Conservation (phyloP, 805 yeast genomes). For the Scheffersomyces spartinae region DNA sequence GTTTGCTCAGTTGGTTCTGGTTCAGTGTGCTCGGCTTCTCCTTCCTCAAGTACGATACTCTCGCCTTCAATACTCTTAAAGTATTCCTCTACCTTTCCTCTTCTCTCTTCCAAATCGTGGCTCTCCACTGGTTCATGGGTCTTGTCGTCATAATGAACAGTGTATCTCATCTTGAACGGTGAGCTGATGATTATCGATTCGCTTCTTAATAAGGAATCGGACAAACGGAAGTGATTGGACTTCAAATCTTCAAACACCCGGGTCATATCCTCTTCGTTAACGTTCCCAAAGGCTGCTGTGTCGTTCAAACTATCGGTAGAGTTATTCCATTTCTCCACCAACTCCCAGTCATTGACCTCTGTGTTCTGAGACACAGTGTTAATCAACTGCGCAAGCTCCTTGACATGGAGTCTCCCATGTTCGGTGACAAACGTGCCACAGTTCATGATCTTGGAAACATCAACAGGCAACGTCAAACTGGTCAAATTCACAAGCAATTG, state of each 20-base stretch:
- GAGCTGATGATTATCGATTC: too few species aligned
- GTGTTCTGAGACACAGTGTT: constrained; percentile 23
- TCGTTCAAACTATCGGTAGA: constrained; percentile 1
- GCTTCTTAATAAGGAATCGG: too few species aligned
- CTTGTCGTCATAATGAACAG: neutral
- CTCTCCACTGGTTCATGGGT: neutral
- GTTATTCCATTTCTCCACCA: constrained; percentile 17
- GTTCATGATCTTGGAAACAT: constrained; percentile 41
- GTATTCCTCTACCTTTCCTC: constrained; percentile 1
- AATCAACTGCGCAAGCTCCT: constrained; percentile 48
- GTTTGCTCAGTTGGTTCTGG: neutral
- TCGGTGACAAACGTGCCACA: constrained; percentile 37
- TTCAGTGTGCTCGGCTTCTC: constrained; percentile 2
- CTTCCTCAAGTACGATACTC: constrained; percentile 1
- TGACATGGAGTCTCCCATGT: constrained; percentile 45
- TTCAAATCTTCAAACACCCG: constrained; percentile 8
- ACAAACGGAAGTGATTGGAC: too few species aligned
- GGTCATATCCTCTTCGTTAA: constrained; percentile 11
- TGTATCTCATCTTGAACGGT: constrained; percentile 1
- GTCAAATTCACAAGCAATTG: constrained; percentile 58
- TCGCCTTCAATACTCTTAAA: neutral
- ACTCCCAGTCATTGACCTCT: constrained; percentile 24
- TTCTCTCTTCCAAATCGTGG: neutral
- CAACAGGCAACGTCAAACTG: constrained; percentile 41
- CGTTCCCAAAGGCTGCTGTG: constrained; percentile 6